Percentiles rank a stretch among this genome's conserved stretches.
Conservation (phyloP, 805 yeast species). For the Zygosaccharomyces rouxii region DNA sequence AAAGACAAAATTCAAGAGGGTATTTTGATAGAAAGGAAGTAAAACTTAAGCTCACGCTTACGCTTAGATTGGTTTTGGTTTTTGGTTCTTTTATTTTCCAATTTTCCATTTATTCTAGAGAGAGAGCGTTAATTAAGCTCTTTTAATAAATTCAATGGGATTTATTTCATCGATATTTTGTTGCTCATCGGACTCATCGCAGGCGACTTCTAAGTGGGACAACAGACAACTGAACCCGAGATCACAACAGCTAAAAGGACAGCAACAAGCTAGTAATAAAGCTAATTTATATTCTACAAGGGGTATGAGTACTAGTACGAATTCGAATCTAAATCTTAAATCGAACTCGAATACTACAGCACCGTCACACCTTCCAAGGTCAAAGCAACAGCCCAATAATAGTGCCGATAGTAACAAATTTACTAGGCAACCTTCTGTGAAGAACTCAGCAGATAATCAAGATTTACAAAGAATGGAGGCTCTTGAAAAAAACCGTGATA, state of each 20-base stretch:
- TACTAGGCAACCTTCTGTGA: background rate
- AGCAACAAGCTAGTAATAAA: conserved; percentile 1
- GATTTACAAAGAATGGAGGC: conserved; percentile 5
- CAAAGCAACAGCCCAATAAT: background rate
- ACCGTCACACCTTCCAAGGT: too few species aligned
- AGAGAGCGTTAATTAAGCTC: background rate
- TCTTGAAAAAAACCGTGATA: background rate
- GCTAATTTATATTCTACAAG: conserved; percentile 3
- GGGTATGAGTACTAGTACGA: background rate
- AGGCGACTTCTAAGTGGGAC: conserved; percentile 14
- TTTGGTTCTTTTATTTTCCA: background rate
- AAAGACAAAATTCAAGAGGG: background rate
- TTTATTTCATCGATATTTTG: conserved; percentile 31
- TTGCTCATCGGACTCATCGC: conserved; percentile 18
- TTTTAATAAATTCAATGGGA: conserved; percentile 29
- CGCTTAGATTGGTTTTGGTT: background rate
- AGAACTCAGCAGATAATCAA: conserved; percentile 5
- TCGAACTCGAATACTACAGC: too few species aligned
- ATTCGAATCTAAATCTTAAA: background rate
- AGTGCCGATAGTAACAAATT: background rate
- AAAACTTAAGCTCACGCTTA: background rate
- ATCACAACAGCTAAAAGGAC: conserved; percentile 5
- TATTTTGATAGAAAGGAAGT: background rate
- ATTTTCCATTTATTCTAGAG: background rate
- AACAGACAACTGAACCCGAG: conserved; percentile 10